Evolutionary conservation across 805 yeast genomes (phyloP), one percentile per base, ranked within the genome.

Genomic region (Wickerhamomyces bisporus): DNA sequence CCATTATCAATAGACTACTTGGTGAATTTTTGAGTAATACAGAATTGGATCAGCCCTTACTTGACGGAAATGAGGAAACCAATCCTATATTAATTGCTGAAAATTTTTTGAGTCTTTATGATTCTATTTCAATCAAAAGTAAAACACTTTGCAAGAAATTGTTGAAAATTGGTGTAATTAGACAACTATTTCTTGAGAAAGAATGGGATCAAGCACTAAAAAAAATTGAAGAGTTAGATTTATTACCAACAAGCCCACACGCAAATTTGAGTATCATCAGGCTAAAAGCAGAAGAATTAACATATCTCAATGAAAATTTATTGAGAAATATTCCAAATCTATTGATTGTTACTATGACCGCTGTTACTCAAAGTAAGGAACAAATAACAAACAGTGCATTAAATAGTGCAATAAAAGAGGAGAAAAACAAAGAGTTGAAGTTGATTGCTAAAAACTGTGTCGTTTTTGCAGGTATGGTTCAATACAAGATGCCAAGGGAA

Each of bases 381-480:
- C 68, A 63, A 31, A 41, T 61, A 15, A 50, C 48, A 19, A 50
- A 56, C 12, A 63, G 69, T 39, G 57, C 65, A 4, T 66, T 71
- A 12, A 73, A 73, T 40, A 70, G 66, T 29, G 52, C 66, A 3
- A 66, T 73, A 11, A 74, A 73, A 41, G 72, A 68, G 30, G 76
- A 73, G 40, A 83, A 80, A 55, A 61, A 73, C 16, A 66, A 60
- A 3, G 73, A 76, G 30, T 64, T 86, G 53, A 68, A 69, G 35
- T 72, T 71, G 44, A 70, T 82, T 45, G 87, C 95, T 3, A 82
- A 79, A 58, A 87, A 87, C 60, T 84, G 95, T 60, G 87, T 89
- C 88, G 77, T 89, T 3, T 91, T 83, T 59, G 95, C 97, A 6
- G 98, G 97, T 43, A 83, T 91, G 80, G 81, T 89, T 26, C 95